Percentiles rank a stretch among this genome's conserved stretches.
These are phyloP conservation scores for Ceratobasidium sp. DNA, from an alignment of 1,284 basidiomycete genomes.

Conservation along the genomic window DNA sequence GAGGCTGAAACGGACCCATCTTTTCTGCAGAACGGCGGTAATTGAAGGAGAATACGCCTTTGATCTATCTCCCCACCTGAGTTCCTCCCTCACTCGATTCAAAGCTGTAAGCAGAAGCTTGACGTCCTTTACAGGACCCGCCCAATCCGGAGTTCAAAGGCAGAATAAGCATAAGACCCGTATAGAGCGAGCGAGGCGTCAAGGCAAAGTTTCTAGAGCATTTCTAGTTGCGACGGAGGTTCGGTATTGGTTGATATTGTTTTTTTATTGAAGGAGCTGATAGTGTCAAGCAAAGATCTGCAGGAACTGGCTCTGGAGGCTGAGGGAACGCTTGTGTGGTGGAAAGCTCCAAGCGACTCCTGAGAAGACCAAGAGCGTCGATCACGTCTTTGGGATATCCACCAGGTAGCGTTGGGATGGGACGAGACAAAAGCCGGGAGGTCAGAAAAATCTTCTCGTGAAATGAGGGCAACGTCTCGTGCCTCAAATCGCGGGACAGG, in stretches of 20 bases:
- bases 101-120: slow-evolving; percentile 62
- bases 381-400: slow-evolving; percentile 41
- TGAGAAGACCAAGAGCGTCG: slow-evolving; percentile 30
- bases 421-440: too few relatives aligned
- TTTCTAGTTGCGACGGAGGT: slow-evolving; percentile 34
- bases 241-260: neutral
- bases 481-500: too few relatives aligned
- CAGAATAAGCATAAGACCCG: slow-evolving; percentile 62
- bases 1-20: neutral
- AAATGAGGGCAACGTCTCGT: too few relatives aligned
- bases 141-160: slow-evolving; percentile 65
- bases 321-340: slow-evolving; percentile 14
- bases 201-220: slow-evolving; percentile 57
- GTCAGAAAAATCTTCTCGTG: too few relatives aligned
- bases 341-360: slow-evolving; percentile 7
- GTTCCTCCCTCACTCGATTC: slow-evolving; percentile 64
- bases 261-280: neutral
- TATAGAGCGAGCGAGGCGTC: slow-evolving; percentile 61
- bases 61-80: slow-evolving; percentile 62
- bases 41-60: neutral
- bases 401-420: too few relatives aligned
- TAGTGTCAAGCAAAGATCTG: neutral
- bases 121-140: slow-evolving; percentile 64
- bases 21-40: neutral
- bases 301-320: neutral